These are phyloP conservation scores for Hymenoscyphus fructigenus DNA, from an alignment of 2,329 filamentous ascomycete species.

Conservation along the genomic window DNA sequence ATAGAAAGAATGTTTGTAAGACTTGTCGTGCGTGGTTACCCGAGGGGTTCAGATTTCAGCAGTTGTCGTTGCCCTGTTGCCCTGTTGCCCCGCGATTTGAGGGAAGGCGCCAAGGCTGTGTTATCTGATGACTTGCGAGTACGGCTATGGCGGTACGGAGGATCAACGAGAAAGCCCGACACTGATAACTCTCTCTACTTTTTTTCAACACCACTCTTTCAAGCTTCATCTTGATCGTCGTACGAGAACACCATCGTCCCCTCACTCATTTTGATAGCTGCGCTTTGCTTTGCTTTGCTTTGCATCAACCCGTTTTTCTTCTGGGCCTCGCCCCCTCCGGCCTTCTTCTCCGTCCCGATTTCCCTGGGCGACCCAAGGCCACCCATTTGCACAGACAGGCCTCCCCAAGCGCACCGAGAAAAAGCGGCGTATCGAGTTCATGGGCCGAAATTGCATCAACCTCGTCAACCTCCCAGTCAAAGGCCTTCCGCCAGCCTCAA, in stretches of 20 bases:
- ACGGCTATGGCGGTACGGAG: conserved; percentile 2
- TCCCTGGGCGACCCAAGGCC: background rate
- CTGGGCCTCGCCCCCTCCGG: background rate
- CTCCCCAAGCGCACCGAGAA: background rate
- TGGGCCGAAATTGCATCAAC: conserved; percentile 2
- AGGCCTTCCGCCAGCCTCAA: background rate
- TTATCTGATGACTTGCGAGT: background rate
- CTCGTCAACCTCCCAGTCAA: background rate
- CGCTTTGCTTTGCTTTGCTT: too few species aligned
- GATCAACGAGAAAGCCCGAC: background rate
- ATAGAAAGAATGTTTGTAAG: background rate
- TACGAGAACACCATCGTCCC: too few species aligned
- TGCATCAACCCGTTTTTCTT: too few species aligned
- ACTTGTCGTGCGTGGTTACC: background rate
- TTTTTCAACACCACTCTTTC: background rate
- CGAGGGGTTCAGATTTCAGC: background rate
- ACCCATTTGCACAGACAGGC: background rate
- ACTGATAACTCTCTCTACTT: background rate
- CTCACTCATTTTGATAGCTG: too few species aligned
- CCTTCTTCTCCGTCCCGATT: background rate
- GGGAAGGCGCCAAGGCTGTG: background rate
- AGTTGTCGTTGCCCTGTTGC: background rate
- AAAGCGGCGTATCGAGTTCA: background rate
- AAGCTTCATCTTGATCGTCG: too few species aligned
- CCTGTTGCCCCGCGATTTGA: background rate